Conservation (phyloP, 768 basidiomycete genomes). For the Mycena kentingensis region DNA sequence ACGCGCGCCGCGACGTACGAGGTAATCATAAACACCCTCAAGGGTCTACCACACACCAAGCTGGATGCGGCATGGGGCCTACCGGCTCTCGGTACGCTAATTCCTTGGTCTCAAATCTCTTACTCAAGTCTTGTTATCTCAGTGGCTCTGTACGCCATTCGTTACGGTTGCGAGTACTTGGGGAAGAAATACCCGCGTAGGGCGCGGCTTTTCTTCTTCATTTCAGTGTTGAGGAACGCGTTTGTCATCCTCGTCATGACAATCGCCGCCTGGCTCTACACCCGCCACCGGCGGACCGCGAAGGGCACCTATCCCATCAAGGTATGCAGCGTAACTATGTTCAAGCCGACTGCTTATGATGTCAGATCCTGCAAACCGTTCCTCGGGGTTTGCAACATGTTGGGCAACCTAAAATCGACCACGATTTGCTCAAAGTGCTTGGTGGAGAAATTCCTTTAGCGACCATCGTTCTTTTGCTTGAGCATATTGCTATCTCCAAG, state of each 20-base stretch:
- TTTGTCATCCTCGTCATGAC: slow-evolving; percentile 90
- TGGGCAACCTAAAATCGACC: slow-evolving; percentile 41
- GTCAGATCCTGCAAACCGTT: slow-evolving; percentile 82
- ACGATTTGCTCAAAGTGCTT: slow-evolving; percentile 62
- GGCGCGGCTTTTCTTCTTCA: slow-evolving; percentile 75
- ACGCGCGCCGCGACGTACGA: slow-evolving; percentile 83
- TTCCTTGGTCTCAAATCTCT: not conserved
- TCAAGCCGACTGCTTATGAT: slow-evolving; percentile 50
- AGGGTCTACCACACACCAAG: slow-evolving; percentile 67
- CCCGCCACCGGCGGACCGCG: slow-evolving; percentile 56
- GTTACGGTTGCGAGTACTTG: slow-evolving; percentile 52
- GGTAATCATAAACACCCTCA: slow-evolving; percentile 93
- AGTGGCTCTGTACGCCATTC: slow-evolving; percentile 67
- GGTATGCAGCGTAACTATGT: slow-evolving; percentile 39
- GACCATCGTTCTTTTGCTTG: slow-evolving; percentile 86
- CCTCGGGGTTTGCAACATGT: slow-evolving; percentile 80
- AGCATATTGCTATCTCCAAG: slow-evolving; percentile 98
- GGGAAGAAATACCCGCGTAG: slow-evolving; percentile 61
- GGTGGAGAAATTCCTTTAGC: slow-evolving; percentile 78
- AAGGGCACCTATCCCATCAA: slow-evolving; percentile 80
- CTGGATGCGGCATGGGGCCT: slow-evolving; percentile 93
- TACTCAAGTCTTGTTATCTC: not conserved
- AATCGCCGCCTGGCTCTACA: slow-evolving; percentile 84
- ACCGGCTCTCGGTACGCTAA: slow-evolving; percentile 54
- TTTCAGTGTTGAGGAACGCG: slow-evolving; percentile 75